These are phyloP conservation scores for Plenodomus tracheiphilus DNA, from an alignment of 2,329 filamentous ascomycete genomes.

Conservation along the genomic window DNA sequence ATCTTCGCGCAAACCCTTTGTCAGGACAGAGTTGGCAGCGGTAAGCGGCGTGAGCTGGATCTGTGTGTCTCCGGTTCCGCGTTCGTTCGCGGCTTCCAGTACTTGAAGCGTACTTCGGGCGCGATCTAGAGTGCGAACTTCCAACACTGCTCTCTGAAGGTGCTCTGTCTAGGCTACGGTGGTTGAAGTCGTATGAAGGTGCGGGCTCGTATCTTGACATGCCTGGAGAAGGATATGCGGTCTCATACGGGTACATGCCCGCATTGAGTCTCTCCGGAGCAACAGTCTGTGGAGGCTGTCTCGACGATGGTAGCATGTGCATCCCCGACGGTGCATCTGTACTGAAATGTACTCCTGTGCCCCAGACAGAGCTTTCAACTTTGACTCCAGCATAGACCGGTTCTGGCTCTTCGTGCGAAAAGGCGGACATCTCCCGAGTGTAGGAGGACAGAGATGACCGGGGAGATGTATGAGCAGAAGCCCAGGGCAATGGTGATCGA, in stretches of 20 bases:
- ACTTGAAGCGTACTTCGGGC: slow-evolving; percentile 4
- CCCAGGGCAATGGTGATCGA: slow-evolving; percentile 38
- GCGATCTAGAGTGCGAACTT: slow-evolving; percentile 14
- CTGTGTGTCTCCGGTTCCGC: slow-evolving; percentile 22
- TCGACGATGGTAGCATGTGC: slow-evolving; percentile 10
- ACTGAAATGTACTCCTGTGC: slow-evolving; percentile 21
- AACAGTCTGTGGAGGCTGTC: slow-evolving; percentile 34
- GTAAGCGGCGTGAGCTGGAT: slow-evolving; percentile 53
- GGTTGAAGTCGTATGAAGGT: slow-evolving; percentile 15
- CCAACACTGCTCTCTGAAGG: slow-evolving; percentile 15
- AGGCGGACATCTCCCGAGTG: slow-evolving; percentile 37
- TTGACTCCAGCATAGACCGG: slow-evolving; percentile 33
- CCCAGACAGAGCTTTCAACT: slow-evolving; percentile 33
- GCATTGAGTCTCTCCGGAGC: slow-evolving; percentile 35
- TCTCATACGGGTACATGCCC: slow-evolving; percentile 27
- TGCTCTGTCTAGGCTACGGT: slow-evolving; percentile 9
- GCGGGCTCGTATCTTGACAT: slow-evolving; percentile 24
- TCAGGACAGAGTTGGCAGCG: slow-evolving; percentile 69
- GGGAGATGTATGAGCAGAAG: slow-evolving; percentile 33
- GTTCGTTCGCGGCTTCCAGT: slow-evolving; percentile 7
- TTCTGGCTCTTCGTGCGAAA: slow-evolving; percentile 38
- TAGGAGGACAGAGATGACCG: slow-evolving; percentile 39
- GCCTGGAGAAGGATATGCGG: slow-evolving; percentile 23
- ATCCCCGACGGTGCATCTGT: slow-evolving; percentile 17
- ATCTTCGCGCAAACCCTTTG: slow-evolving; percentile 78